phyloP scores from a whole-genome alignment of 129 eudicot species.

The Arctium minus region DNA sequence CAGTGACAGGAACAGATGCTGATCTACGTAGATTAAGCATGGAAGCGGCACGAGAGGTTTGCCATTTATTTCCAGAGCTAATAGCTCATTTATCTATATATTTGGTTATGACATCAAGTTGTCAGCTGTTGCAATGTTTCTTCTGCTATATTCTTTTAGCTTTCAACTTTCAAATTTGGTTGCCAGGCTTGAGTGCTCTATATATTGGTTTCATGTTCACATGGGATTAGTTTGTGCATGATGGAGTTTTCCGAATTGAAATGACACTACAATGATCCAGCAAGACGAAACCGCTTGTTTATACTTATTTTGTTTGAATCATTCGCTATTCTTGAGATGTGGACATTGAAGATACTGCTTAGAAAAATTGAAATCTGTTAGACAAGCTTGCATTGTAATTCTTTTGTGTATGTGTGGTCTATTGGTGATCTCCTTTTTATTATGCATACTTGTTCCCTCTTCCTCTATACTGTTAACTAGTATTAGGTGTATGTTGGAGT shows the following conservation, averaged over 20 bases:
- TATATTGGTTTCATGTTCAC: too few relatives aligned
- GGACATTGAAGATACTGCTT: neutral
- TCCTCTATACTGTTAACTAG: neutral
- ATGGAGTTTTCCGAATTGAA: too few relatives aligned
- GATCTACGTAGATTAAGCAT: constrained; percentile 95
- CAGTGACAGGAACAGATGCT: constrained; percentile 98
- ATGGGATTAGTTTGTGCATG: too few relatives aligned
- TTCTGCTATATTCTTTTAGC: too few relatives aligned
- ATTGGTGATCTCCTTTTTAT: too few relatives aligned
- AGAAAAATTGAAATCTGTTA: neutral
- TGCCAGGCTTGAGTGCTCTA: too few relatives aligned
- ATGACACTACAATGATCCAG: too few relatives aligned
- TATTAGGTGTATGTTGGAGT: too few relatives aligned
- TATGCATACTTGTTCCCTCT: neutral
- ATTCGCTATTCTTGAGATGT: neutral
- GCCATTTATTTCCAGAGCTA: constrained; percentile 4
- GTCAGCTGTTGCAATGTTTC: neutral
- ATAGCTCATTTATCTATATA: neutral
- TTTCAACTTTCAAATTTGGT: too few relatives aligned
- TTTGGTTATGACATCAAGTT: neutral
- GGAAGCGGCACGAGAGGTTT: constrained; percentile 97
- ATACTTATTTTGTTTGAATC: neutral
- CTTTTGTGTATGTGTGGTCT: too few relatives aligned
- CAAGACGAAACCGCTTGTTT: too few relatives aligned
- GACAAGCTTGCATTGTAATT: too few relatives aligned